Base-by-base conservation (phyloP, 148 eudicot genomes). In the Camellia lanceoleosa region DNA sequence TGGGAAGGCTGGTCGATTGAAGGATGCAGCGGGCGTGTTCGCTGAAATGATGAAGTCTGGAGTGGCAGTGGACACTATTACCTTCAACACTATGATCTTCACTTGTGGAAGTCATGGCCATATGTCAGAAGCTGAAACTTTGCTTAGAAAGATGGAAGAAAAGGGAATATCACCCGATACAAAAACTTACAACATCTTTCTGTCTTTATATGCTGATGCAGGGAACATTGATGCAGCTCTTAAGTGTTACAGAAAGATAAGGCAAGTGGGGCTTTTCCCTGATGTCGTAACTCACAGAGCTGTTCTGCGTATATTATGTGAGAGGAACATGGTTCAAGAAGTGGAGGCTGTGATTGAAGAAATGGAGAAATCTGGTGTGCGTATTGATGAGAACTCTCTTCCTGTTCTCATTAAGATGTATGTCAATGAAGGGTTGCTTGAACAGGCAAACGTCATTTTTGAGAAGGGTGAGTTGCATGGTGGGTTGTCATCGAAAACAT, bases 41-140 rank as follows among this genome's bases (percentile, higher is more conserved):
- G 80, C 91, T 47, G 94, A 91, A 60, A 92, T 92, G 98, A 77
- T 94, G 75, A 91, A 81, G 11, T 85, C 90, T 9, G 97, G 98
- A 46, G 94, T 94, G 75, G 87, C 92, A 51, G 80, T 88, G 64
- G 94, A 92, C 82, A 84, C 91, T 3, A 71, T 85, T 77, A 91
- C 98, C 4, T 94, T 91, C 74, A 94, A 91, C 83, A 90, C 98
- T 56, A 89, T 91, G 91, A 94, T 94, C 76, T 91, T 83, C 81
- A 94, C 84, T 10, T 94, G 91, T 83, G 98, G 98, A 75, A 92
- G 89, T 82, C 87, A 90, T 79, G 98, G 98, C 42, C 79, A 87
- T 80, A 81, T 94, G 81, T 79, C 89, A 0, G 98, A 94, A 82
- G 97, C 98, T 47, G 93, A 92, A 80, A 82, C 88, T 14, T 90